Evolutionary conservation across 2,329 filamentous ascomycete genomes (phyloP), one percentile per base, ranked within the genome.

Genomic region (Cladosporium sp.): DNA sequence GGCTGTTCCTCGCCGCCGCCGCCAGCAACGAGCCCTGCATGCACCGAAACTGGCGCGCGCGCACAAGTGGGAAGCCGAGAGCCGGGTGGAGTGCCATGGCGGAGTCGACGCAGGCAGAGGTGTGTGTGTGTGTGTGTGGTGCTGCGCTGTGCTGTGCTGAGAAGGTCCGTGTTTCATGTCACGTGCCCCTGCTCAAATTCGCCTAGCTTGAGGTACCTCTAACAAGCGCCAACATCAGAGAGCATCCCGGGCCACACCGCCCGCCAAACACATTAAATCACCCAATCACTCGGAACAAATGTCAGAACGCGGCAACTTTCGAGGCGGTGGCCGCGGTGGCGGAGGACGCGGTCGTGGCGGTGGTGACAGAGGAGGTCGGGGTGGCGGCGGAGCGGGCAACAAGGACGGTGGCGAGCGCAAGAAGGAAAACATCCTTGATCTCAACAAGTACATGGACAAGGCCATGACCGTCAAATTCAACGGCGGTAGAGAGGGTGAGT

Each of bases 351-450:
- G 81, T 65, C 81, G 78, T 28, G 72, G 71, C 58, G 73, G 77
- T 18, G 74, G 77, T n/a, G 74, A 74, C 60, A 73, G 78, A 21
- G 73, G 78, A 10, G 79, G 80, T 59, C 78, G 80, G 46, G 78
- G 80, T 61, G 79, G 79, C 16, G 54, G 73, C 6, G 68, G 70
- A 16, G 63, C 70, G 32, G 78, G 79, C 54, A 72, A 74, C 30
- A 71, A 75, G 49, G 69, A 68, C 51, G 67, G 69, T 64, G 65
- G 65, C 62, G 73, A 87, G 89, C 73, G 93, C 67, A 97, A 97
- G 88, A 98, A 98, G 84, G 95, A 99, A 81, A 98, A 97, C 78
- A 99, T 99, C 74, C 87, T 99, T 63, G 94, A 99, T 76, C 80
- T 99, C 74, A 88, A 85, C 76, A 97, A 97, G 82, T 99, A 98